phyloP scores from a whole-genome alignment of 768 basidiomycete genomes.

The Phlegmacium glaucopus region DNA sequence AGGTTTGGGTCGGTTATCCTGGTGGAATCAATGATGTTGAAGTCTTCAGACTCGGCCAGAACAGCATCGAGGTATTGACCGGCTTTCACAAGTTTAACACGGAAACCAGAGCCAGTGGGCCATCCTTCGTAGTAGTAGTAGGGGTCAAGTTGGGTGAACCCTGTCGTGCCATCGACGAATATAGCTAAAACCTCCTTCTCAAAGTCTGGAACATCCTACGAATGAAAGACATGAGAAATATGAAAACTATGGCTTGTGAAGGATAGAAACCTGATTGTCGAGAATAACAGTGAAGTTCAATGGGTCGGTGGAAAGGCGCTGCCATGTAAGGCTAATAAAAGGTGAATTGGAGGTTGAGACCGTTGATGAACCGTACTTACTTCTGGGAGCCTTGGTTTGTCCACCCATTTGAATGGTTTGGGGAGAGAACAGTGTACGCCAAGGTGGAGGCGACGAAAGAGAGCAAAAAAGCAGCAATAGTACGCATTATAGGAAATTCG shows the following conservation, averaged over 20 bases:
- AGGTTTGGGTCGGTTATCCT: constrained; percentile 13
- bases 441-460: constrained; percentile 45
- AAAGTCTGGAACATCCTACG: constrained; percentile 32
- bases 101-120: constrained; percentile 57
- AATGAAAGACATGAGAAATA: not conserved
- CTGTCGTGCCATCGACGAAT: constrained; percentile 47
- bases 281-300: constrained; percentile 68
- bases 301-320: constrained; percentile 61
- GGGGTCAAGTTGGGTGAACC: constrained; percentile 40
- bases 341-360: not conserved
- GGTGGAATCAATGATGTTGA: constrained; percentile 36
- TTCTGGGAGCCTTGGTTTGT: constrained; percentile 47
- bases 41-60: constrained; percentile 71
- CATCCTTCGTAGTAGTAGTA: constrained; percentile 67
- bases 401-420: constrained; percentile 51
- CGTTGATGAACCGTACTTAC: constrained; percentile 23
- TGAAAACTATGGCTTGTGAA: not conserved
- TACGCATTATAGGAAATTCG: constrained; percentile 36
- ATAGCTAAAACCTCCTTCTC: constrained; percentile 49
- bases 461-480: constrained; percentile 39
- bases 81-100: constrained; percentile 66
- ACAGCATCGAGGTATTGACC: constrained; percentile 45
- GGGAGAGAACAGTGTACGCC: constrained; percentile 62
- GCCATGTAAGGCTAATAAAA: constrained; percentile 51
- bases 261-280: constrained; percentile 50